Conservation (phyloP, 352 stramenopile genomes). For the Pythium rishiriense region DNA sequence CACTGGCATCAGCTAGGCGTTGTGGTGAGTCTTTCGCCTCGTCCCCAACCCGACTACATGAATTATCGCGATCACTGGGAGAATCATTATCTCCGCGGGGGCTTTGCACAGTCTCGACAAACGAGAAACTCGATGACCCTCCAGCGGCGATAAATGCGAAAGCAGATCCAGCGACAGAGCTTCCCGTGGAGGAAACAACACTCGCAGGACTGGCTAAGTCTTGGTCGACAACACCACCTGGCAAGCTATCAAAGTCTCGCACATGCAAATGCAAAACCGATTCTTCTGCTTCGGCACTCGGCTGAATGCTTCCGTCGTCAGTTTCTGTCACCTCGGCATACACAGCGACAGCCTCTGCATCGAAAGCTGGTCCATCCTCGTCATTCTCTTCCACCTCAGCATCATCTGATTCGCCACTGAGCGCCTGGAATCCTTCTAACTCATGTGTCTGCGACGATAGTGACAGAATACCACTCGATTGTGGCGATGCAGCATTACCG, state of each 20-base stretch:
- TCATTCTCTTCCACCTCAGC: neutral
- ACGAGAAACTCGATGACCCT: conserved; percentile 3
- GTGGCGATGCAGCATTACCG: neutral
- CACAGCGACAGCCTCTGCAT: conserved; percentile 5
- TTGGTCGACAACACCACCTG: neutral
- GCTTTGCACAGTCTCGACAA: neutral
- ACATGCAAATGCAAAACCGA: conserved; percentile 1
- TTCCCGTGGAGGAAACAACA: conserved; percentile 16
- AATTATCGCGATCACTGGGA: neutral
- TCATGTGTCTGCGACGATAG: neutral
- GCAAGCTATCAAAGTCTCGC: neutral
- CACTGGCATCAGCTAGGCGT: neutral
- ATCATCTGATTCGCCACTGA: conserved; percentile 2
- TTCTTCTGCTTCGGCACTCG: neutral
- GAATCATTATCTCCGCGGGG: neutral
- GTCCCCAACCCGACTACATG: neutral
- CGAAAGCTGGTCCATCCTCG: neutral
- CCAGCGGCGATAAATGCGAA: conserved; percentile 21
- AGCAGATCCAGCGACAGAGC: conserved; percentile 19
- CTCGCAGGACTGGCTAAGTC: conserved; percentile 13
- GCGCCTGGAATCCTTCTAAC: neutral
- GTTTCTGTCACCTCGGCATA: conserved; percentile 13
- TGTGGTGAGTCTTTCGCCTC: neutral
- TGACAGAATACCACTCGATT: neutral
- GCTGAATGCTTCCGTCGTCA: neutral